A percentile compares a stretch with the other conserved stretches of the same genome.
phyloP scores from a whole-genome alignment of 164 flowering plant genomes.

The Annona squamosa region DNA sequence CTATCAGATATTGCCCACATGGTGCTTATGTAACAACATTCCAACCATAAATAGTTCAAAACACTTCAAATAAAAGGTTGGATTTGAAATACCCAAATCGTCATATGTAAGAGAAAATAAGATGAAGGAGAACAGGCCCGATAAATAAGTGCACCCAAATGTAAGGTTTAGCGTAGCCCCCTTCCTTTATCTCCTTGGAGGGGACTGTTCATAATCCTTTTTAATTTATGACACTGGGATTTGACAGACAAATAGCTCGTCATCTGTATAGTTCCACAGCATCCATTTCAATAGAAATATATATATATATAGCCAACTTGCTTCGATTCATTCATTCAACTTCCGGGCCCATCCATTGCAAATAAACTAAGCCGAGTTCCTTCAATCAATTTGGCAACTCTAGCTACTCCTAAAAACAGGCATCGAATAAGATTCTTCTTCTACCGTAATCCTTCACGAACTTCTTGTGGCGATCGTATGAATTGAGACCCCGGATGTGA shows the following conservation, averaged over 20 bases:
- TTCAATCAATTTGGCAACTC: not conserved
- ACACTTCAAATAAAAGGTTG: not conserved
- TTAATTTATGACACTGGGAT: conserved; percentile 5
- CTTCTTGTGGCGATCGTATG: conserved; percentile 89
- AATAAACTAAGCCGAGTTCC: no score
- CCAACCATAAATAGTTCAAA: not conserved
- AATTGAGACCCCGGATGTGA: conserved; percentile 79
- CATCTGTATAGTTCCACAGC: conserved; percentile 5
- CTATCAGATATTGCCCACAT: no score
- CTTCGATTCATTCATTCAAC: no score
- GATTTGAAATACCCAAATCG: not conserved
- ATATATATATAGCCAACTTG: no score
- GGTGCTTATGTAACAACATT: not conserved
- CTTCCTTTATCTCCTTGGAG: conserved; percentile 5
- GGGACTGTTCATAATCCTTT: conserved; percentile 16
- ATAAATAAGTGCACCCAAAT: not conserved
- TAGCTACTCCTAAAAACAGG: not conserved
- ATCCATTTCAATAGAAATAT: not conserved
- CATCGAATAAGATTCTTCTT: not conserved
- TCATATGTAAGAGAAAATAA: not conserved
- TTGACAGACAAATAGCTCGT: conserved; percentile 2
- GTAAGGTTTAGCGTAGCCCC: conserved; percentile 14
- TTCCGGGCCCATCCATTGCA: no score
- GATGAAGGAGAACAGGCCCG: not conserved
- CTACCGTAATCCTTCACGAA: conserved; percentile 79